Conservation (phyloP, 768 basidiomycete species). For the Macrolepiota albuminosa region DNA sequence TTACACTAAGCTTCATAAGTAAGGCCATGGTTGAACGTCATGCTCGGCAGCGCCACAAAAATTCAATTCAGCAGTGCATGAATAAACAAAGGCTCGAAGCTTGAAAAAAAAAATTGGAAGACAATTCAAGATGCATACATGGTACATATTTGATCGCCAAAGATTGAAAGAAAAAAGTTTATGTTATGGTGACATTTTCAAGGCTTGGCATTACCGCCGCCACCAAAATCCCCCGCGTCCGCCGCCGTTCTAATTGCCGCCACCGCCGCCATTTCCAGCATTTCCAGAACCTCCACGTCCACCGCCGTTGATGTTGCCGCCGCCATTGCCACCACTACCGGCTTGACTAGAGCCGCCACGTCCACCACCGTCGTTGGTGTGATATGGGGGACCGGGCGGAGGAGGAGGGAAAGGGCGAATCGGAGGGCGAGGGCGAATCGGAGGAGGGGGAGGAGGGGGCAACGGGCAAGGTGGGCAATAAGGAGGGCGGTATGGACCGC, state of each 20-base stretch:
- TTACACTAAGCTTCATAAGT: no score
- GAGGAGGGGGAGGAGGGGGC: neutral
- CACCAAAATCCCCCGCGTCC: neutral
- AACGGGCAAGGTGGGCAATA: neutral
- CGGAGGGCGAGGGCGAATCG: neutral
- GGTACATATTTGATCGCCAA: no score
- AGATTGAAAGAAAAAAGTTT: no score
- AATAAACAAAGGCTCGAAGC: no score
- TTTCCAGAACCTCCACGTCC: neutral
- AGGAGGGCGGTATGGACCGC: neutral
- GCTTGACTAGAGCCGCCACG: neutral
- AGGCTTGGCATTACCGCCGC: no score
- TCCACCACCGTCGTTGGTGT: neutral
- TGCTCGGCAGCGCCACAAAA: no score
- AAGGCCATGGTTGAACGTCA: no score
- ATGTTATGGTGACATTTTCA: no score
- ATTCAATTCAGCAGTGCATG: no score
- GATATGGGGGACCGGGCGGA: neutral
- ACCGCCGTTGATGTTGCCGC: conserved; percentile 1
- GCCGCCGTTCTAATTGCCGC: neutral
- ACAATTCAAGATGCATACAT: no score
- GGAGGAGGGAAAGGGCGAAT: neutral
- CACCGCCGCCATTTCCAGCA: neutral
- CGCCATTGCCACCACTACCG: neutral
- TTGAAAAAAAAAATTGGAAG: no score